phyloP scores from a whole-genome alignment of 768 basidiomycete species.

The Clavulina sp. region DNA sequence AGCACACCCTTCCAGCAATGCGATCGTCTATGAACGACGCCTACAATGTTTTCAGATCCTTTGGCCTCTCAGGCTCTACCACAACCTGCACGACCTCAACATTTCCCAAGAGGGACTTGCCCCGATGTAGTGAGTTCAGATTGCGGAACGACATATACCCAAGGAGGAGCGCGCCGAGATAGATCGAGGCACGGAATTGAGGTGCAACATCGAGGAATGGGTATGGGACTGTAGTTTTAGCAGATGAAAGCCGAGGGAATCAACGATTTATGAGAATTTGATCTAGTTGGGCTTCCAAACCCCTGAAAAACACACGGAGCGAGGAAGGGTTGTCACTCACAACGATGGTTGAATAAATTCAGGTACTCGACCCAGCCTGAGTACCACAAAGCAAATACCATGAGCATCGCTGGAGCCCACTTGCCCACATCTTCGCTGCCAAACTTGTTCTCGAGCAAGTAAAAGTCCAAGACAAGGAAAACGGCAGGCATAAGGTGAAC shows the following conservation, averaged over 20 bases:
- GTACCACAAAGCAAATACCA: slow-evolving; percentile 31
- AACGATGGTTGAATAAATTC: slow-evolving; percentile 38
- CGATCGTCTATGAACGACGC: too few species aligned
- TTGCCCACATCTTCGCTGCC: slow-evolving; percentile 18
- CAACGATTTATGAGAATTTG: not conserved
- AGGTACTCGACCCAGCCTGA: slow-evolving; percentile 50
- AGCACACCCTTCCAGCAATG: too few species aligned
- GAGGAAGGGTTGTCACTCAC: slow-evolving; percentile 33
- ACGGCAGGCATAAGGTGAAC: slow-evolving; percentile 49
- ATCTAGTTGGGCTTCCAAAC: slow-evolving; percentile 6
- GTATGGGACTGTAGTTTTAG: slow-evolving; percentile 43
- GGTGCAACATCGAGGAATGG: slow-evolving; percentile 58
- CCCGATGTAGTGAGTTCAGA: slow-evolving; percentile 45
- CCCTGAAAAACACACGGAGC: not conserved
- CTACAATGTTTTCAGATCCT: too few species aligned
- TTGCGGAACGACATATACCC: slow-evolving; percentile 38
- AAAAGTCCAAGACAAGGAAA: slow-evolving; percentile 46
- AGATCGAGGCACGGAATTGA: slow-evolving; percentile 37
- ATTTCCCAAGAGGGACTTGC: too few species aligned
- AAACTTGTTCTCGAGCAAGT: slow-evolving; percentile 45
- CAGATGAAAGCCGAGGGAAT: not conserved
- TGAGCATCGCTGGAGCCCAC: slow-evolving; percentile 20
- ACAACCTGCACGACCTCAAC: too few species aligned
- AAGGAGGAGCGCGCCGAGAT: slow-evolving; percentile 31
- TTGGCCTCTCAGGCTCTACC: too few species aligned